A percentile compares a stretch with the other conserved stretches of the same genome.
These are phyloP conservation scores for Wickerhamiella sorbophila DNA, from an alignment of 805 yeast species.

Conservation along the genomic window DNA sequence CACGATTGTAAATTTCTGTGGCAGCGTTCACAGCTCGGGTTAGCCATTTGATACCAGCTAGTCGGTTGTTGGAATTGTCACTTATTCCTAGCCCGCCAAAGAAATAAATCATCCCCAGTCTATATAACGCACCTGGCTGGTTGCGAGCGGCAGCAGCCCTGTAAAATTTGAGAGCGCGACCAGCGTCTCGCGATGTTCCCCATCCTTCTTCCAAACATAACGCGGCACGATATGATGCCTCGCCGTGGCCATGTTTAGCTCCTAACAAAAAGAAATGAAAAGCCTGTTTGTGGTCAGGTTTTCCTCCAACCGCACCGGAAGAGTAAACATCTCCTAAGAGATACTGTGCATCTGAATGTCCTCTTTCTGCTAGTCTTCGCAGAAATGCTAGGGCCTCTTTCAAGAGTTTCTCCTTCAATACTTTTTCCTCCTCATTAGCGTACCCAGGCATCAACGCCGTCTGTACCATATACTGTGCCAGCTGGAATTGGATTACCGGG, in stretches of 20 bases:
- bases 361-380: conserved; percentile 59
- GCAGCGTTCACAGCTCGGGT: conserved; percentile 76
- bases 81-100: conserved; percentile 73
- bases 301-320: conserved; percentile 63
- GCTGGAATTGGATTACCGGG: conserved; percentile 74
- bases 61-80: conserved; percentile 49
- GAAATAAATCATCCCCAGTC: conserved; percentile 76
- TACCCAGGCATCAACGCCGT: conserved; percentile 41
- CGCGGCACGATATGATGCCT: conserved; percentile 82
- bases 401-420: conserved; percentile 30
- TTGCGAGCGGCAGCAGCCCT: conserved; percentile 79
- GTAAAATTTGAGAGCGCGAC: conserved; percentile 69
- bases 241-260: conserved; percentile 86
- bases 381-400: conserved; percentile 66
- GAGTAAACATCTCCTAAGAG: conserved; percentile 79
- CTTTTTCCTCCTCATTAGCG: neutral
- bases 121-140: conserved; percentile 95
- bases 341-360: conserved; percentile 83
- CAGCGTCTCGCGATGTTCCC: conserved; percentile 79
- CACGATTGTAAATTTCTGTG: conserved; percentile 74
- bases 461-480: conserved; percentile 80
- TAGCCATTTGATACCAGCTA: conserved; percentile 85
- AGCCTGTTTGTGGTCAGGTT: conserved; percentile 64
- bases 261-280: conserved; percentile 69
- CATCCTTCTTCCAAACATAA: conserved; percentile 87